Base-by-base conservation (phyloP, 1,284 basidiomycete species). In the Neonothopanus nambi region DNA sequence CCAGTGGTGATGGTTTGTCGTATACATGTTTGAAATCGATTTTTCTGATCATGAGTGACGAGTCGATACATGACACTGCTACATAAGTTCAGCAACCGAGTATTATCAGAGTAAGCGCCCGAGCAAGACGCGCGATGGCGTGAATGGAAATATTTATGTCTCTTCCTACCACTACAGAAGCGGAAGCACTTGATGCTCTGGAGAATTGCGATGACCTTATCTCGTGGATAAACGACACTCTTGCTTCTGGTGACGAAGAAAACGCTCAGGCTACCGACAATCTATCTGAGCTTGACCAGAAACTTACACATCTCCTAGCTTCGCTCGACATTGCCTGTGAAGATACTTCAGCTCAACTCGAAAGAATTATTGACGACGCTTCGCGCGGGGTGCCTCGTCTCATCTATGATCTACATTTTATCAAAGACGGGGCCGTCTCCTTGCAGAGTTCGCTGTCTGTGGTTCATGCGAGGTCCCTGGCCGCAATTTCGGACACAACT, bases 331-430 rank as follows among this genome's bases (percentile, higher is more conserved):
- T 94, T 35, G 85, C 92, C 24, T 87, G 84, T 41, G 89, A 93
- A 67, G 94, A 96, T 63, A 94, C 93, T 0, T 91, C 92, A 2
- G 75, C 85, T 5, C 77, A 88, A 45, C 82, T 97, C 45, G 95
- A 97, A 68, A 85, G 86, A 59, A 82, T 85, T 43, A 94, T 98
- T 57, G 87, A 93, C 64, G 93, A 95, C 64, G 91, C 96, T 44
- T 92, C 93, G 1, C 82, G 93, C 46, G 84, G 87, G 3, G 87
- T 95, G 9, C 93, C 95, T 5, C 82, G 95, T 35, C 79, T 98
- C 42, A 86, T 88, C 1, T 97, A 96, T 66, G 95, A 97, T 70
- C 76, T 98, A 18, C 94, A 97, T 67, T 95, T 96, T 71, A 95
- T 97, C 85, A 87, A 91, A 45, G 95, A 97, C 65, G 86, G 87